These are phyloP conservation scores for Colletotrichum sp. DNA, from an alignment of 2,329 filamentous ascomycete genomes.

Conservation along the genomic window DNA sequence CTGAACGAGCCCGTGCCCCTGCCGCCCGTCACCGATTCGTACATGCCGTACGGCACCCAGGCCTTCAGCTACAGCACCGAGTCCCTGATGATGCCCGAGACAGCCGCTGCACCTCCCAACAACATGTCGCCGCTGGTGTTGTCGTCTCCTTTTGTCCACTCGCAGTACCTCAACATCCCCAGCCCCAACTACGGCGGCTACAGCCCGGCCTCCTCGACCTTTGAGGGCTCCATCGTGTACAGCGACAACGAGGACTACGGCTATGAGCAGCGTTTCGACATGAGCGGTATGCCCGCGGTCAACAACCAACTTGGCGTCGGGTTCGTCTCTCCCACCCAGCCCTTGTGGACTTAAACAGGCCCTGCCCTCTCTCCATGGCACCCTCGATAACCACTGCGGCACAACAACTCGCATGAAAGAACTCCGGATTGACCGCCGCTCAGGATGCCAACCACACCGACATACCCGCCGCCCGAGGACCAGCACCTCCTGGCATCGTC, in stretches of 20 bases:
- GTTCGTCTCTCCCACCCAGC: conserved; percentile 69
- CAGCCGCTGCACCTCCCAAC: conserved; percentile 49
- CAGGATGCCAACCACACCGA: conserved; percentile 56
- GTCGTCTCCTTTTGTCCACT: conserved; percentile 58
- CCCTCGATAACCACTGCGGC: conserved; percentile 40
- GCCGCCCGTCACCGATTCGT: conserved; percentile 45
- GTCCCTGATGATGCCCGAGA: conserved; percentile 61
- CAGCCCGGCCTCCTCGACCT: conserved; percentile 68
- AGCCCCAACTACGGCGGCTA: conserved; percentile 65
- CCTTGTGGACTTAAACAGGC: conserved; percentile 62
- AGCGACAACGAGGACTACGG: conserved; percentile 66
- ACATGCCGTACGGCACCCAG: conserved; percentile 60
- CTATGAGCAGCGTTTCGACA: conserved; percentile 45
- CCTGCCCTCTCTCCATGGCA: conserved; percentile 34
- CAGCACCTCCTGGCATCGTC: conserved; percentile 38
- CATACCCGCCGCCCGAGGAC: conserved; percentile 50
- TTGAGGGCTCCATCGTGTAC: conserved; percentile 66
- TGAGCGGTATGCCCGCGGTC: conserved; percentile 47
- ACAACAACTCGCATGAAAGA: conserved; percentile 41
- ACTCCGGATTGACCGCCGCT: conserved; percentile 60
- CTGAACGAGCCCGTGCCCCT: conserved; percentile 50
- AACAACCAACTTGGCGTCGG: conserved; percentile 55
- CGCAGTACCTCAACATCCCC: conserved; percentile 68
- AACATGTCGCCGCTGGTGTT: conserved; percentile 61
- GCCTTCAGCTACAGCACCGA: conserved; percentile 70